Evolutionary conservation across 2,329 filamentous ascomycete species (phyloP).

Genomic region (Sporothrix pallida): DNA sequence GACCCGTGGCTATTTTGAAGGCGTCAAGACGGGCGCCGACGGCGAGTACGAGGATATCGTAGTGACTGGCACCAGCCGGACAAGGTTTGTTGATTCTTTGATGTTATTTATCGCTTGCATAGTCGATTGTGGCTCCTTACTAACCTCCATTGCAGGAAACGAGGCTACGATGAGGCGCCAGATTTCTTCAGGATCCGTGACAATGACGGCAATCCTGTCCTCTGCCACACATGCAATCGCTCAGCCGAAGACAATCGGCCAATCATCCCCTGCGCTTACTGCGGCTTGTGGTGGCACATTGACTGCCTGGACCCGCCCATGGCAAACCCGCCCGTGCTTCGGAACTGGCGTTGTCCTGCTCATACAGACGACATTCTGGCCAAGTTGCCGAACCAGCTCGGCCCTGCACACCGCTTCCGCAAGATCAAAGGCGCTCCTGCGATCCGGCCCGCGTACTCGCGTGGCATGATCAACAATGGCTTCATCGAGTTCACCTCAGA

Average conservation of each 20-base stretch:
- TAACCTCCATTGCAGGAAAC: constrained; percentile 37
- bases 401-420: constrained; percentile 65
- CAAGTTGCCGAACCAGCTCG: constrained; percentile 61
- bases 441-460: constrained; percentile 60
- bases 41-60: constrained; percentile 79
- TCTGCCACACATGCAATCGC: constrained; percentile 78
- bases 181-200: constrained; percentile 74
- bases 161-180: constrained; percentile 67
- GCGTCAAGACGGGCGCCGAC: constrained; percentile 75
- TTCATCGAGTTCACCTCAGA: constrained; percentile 70
- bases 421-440: constrained; percentile 61
- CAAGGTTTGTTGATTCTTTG: constrained; percentile 19
- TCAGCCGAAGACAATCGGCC: constrained; percentile 67
- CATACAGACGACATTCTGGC: constrained; percentile 79
- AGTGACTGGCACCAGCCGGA: constrained; percentile 42
- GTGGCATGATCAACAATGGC: constrained; percentile 74
- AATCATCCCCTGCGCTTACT: constrained; percentile 87
- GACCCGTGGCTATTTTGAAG: constrained; percentile 78
- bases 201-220: constrained; percentile 72
- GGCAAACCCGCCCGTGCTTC: constrained; percentile 75
- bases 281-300: constrained; percentile 83
- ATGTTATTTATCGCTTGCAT: neutral
- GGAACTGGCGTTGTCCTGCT: constrained; percentile 86
- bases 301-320: constrained; percentile 89
- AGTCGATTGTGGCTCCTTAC: no score